These are phyloP conservation scores for Diaporthe longicolla DNA, from an alignment of 2,329 filamentous ascomycete genomes.

Conservation along the genomic window DNA sequence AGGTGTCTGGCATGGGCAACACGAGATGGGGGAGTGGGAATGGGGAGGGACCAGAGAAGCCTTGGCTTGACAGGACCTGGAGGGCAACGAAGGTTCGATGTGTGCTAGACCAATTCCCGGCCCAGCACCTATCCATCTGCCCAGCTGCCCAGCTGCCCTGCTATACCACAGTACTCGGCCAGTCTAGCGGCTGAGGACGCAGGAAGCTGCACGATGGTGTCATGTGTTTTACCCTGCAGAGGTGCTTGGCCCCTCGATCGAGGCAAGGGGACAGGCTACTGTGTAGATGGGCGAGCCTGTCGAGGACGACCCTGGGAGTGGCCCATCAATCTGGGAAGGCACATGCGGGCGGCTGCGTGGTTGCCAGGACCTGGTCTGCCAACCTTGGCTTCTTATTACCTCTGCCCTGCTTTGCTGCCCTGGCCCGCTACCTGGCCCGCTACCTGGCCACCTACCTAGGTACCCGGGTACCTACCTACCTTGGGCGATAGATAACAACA, in stretches of 20 bases:
- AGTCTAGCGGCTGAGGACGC: too few species aligned
- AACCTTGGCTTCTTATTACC: background rate
- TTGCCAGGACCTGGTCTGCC: constrained; percentile 15
- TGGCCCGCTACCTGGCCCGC: too few species aligned
- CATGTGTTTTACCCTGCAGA: constrained; percentile 22
- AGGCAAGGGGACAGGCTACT: background rate
- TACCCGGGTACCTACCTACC: background rate
- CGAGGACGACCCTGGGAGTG: constrained; percentile 20
- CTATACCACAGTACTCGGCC: background rate
- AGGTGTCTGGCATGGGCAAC: constrained; percentile 26
- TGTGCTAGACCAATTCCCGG: too few species aligned
- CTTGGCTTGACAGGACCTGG: background rate
- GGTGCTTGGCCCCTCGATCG: constrained; percentile 19
- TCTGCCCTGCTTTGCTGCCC: background rate
- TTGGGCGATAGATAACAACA: background rate
- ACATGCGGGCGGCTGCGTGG: constrained; percentile 18
- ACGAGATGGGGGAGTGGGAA: constrained; percentile 18
- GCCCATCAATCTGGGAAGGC: constrained; percentile 28
- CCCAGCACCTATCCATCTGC: too few species aligned
- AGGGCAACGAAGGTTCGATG: background rate
- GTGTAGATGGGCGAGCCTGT: background rate
- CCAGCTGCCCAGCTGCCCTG: too few species aligned
- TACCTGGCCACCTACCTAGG: too few species aligned
- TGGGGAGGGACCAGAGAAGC: background rate
- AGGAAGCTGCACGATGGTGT: constrained; percentile 24